phyloP scores from a whole-genome alignment of 2,329 filamentous ascomycete genomes.

The Lachnellula hyalina region DNA sequence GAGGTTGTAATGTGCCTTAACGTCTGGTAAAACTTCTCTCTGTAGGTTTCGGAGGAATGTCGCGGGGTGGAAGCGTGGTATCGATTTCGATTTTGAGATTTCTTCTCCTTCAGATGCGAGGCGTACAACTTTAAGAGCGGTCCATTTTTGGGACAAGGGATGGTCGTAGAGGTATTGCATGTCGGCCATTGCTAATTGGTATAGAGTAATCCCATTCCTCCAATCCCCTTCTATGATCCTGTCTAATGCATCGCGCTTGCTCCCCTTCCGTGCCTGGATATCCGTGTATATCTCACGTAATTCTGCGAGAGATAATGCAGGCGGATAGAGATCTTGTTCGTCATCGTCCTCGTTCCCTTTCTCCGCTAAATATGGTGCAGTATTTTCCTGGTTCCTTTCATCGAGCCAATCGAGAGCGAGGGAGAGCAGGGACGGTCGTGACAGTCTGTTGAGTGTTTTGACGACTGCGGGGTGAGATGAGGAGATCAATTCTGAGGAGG shows the following conservation, averaged over 20 bases:
- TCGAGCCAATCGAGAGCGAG: constrained; percentile 75
- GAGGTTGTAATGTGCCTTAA: constrained; percentile 80
- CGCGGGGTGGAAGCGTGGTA: constrained; percentile 73
- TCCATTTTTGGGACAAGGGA: constrained; percentile 59
- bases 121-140: constrained; percentile 53
- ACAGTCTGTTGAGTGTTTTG: constrained; percentile 64
- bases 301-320: constrained; percentile 58
- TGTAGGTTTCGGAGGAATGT: constrained; percentile 76
- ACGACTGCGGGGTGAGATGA: constrained; percentile 57
- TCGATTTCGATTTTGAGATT: constrained; percentile 42
- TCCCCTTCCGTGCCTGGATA: constrained; percentile 55
- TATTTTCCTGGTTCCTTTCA: constrained; percentile 54
- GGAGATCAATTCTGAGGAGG: constrained; percentile 65
- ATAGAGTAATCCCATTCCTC: constrained; percentile 58
- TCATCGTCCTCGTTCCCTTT: constrained; percentile 51
- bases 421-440: constrained; percentile 64
- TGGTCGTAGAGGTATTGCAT: constrained; percentile 62
- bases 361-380: constrained; percentile 54
- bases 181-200: constrained; percentile 65
- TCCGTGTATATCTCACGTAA: constrained; percentile 61
- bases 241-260: constrained; percentile 57
- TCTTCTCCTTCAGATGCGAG: constrained; percentile 37
- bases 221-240: constrained; percentile 64
- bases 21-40: constrained; percentile 65
- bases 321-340: constrained; percentile 62